Conservation (phyloP, 352 stramenopile genomes). For the Phytophthora capsici region DNA sequence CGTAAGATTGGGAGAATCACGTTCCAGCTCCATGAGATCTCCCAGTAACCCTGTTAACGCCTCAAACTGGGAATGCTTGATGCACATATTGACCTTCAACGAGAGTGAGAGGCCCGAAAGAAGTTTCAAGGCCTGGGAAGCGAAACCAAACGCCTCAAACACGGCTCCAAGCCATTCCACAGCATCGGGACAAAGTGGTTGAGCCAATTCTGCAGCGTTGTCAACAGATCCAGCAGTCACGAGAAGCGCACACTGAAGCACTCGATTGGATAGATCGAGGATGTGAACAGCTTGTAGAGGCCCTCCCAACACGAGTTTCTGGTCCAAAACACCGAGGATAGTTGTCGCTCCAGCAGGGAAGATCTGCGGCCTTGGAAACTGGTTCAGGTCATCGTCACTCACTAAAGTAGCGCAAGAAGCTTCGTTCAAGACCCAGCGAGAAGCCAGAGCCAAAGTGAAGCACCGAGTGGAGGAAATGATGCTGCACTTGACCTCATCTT, state of each 20-base stretch:
- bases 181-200: slow-evolving; percentile 45
- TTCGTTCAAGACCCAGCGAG: slow-evolving; percentile 40
- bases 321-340: slow-evolving; percentile 55
- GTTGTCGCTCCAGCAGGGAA: slow-evolving; percentile 50
- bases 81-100: slow-evolving; percentile 70
- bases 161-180: slow-evolving; percentile 62
- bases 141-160: slow-evolving; percentile 74
- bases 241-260: slow-evolving; percentile 73
- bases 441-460: slow-evolving; percentile 72
- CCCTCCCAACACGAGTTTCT: slow-evolving; percentile 60
- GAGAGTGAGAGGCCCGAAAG: slow-evolving; percentile 42
- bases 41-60: slow-evolving; percentile 46
- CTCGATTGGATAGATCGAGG: slow-evolving; percentile 65
- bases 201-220: slow-evolving; percentile 48
- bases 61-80: slow-evolving; percentile 63
- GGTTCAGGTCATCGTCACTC: slow-evolving; percentile 35
- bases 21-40: slow-evolving; percentile 28
- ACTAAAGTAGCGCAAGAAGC: slow-evolving; percentile 37
- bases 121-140: slow-evolving; percentile 44
- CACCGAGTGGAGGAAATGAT: slow-evolving; percentile 63
- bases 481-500: slow-evolving; percentile 70
- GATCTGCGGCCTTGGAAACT: slow-evolving; percentile 58
- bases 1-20: slow-evolving; percentile 51
- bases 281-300: slow-evolving; percentile 54
- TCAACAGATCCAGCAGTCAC: slow-evolving; percentile 59